Base-by-base conservation (phyloP, 2,329 filamentous ascomycete species). In the Botrytis paeoniae region DNA sequence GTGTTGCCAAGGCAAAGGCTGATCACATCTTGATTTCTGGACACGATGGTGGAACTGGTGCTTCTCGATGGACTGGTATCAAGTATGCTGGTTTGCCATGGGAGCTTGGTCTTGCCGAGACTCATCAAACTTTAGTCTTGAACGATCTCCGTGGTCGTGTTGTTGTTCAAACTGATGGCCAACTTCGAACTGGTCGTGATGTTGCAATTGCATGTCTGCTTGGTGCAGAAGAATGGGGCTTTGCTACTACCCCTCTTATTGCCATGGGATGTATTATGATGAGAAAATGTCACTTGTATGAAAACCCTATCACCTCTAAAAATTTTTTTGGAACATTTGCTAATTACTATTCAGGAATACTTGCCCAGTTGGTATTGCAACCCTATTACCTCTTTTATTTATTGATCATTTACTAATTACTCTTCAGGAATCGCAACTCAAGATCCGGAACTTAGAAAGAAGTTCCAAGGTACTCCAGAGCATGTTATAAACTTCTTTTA, bases 191-290 rank as follows among this genome's bases (percentile, higher is more conserved):
- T 74, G 95, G 95, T 76, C 91, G 95, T 77, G 95, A 98, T 85
- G 91, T 98, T 72, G 95, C 95, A 68, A 95, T 98, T 77, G 95
- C 95, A 75, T 97, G 94, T 87, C 83, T 98, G 80, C 91, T 98
- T 71, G 95, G 95, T 85, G 95, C 95, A n/a, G 95, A 98, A 83
- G 95, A 98, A 85, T 98, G 93, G 90, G 95, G 95, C 29, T 98
- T 98, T 80, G 95, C 95, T 59, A 98, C 95, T 0, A 93, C 95
- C 74, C 95, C 95, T 79, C 85, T 98, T 71, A 98, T 98, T 79
- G 95, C 95, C 71, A 96, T 98, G 93, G 95, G 95, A 25, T 98
- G 95, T 81, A 93, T 98, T 75, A 93, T 97, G 86, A 97, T 98
- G 94, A 81, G 94, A 0, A 95, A 95, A 80, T 78, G 76, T 74